A percentile compares a stretch with the other conserved stretches of the same genome.
phyloP scores from a whole-genome alignment of 1,284 basidiomycete genomes.

The Sanguinoderma infundibulare region DNA sequence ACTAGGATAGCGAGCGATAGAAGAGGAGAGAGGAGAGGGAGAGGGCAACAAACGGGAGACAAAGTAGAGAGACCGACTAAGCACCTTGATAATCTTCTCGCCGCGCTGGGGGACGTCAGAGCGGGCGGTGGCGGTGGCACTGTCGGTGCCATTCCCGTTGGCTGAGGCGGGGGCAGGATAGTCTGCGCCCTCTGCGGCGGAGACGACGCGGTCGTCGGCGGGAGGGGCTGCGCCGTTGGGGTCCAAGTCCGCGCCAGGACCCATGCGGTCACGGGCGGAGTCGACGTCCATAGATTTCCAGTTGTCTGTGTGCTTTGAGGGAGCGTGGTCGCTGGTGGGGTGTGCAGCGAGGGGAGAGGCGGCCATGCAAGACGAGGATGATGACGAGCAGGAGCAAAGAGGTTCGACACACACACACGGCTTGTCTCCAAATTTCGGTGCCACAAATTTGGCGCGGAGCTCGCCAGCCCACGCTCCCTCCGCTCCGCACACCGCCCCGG shows the following conservation, averaged over 20 bases:
- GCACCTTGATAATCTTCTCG: constrained; percentile 89
- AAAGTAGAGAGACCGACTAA: constrained; percentile 68
- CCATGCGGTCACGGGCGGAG: constrained; percentile 48
- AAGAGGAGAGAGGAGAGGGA: constrained; percentile 30
- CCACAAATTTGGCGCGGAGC: neutral
- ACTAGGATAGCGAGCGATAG: constrained; percentile 34
- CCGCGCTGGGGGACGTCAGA: constrained; percentile 53
- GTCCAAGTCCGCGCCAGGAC: constrained; percentile 48
- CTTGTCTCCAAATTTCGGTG: constrained; percentile 17
- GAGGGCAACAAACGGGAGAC: constrained; percentile 24
- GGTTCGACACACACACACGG: constrained; percentile 2
- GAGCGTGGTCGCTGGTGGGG: constrained; percentile 30
- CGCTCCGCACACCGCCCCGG: neutral
- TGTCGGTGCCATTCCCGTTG: constrained; percentile 24
- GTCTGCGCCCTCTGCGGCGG: constrained; percentile 48
- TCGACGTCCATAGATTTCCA: constrained; percentile 60
- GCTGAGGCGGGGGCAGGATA: constrained; percentile 44
- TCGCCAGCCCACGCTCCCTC: neutral
- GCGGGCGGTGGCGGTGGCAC: constrained; percentile 23
- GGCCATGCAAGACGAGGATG: constrained; percentile 48
- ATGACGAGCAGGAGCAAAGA: constrained; percentile 15
- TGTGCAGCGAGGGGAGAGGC: constrained; percentile 44
- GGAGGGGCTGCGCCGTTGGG: constrained; percentile 49
- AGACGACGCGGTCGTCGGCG: constrained; percentile 36
- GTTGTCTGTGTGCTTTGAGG: constrained; percentile 45